These are phyloP conservation scores for Oryza officinalis DNA, from an alignment of 176 grass and related monocot species.

Conservation along the genomic window DNA sequence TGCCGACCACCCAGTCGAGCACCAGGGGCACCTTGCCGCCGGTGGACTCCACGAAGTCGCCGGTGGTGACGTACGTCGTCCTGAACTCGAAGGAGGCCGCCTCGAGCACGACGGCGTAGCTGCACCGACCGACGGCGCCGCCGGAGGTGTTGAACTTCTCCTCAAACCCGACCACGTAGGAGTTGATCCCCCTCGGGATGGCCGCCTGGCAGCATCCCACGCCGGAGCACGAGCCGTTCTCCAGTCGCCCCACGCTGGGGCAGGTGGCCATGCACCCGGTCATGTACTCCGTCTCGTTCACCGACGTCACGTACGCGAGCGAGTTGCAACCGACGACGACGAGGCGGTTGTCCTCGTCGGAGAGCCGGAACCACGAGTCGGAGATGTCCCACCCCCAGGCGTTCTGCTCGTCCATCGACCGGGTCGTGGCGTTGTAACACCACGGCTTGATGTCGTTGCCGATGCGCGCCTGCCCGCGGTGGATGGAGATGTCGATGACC, in stretches of 20 bases:
- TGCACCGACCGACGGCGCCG: slow-evolving; percentile 27
- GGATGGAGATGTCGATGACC: not conserved
- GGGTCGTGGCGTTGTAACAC: slow-evolving; percentile 33
- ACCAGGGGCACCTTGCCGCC: slow-evolving; percentile 39
- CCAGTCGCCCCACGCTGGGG: slow-evolving; percentile 24
- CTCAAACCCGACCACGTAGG: slow-evolving; percentile 27
- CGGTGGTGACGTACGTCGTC: slow-evolving; percentile 33
- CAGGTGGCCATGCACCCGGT: slow-evolving; percentile 49
- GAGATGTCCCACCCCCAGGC: not conserved
- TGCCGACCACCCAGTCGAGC: slow-evolving; percentile 60
- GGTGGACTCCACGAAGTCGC: slow-evolving; percentile 6
- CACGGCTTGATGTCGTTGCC: not conserved
- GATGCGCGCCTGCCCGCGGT: slow-evolving; percentile 11
- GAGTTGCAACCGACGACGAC: slow-evolving; percentile 54
- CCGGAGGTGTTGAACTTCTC: slow-evolving; percentile 13
- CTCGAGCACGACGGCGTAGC: slow-evolving; percentile 52
- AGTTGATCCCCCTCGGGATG: slow-evolving; percentile 47
- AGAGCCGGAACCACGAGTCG: slow-evolving; percentile 31
- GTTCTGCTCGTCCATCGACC: not conserved
- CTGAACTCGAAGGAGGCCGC: slow-evolving; percentile 46
- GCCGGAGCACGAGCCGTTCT: slow-evolving; percentile 55
- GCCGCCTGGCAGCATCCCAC: slow-evolving; percentile 69
- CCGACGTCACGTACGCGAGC: slow-evolving; percentile 26
- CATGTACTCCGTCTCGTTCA: not conserved
- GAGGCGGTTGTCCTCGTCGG: slow-evolving; percentile 38